These are phyloP conservation scores for Scutellaria barbata DNA, from an alignment of 257 asterid species.

Conservation along the genomic window DNA sequence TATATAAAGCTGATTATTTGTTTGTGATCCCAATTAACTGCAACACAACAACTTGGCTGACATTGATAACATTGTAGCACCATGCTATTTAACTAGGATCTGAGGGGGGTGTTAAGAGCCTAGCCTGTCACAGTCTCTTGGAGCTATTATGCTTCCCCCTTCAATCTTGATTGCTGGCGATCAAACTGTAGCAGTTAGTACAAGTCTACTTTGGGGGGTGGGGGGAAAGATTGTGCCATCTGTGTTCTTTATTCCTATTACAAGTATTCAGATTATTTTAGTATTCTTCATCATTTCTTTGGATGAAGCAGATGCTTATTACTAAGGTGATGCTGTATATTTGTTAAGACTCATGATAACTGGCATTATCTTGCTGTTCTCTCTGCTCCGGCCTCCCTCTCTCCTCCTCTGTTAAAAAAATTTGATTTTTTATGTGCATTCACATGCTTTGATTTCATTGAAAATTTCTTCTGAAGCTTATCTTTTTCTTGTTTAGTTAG, in stretches of 20 bases:
- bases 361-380: neutral
- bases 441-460: neutral
- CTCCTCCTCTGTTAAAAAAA: neutral
- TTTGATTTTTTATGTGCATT: constrained; percentile 10
- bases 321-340: neutral
- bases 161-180: neutral
- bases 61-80: neutral
- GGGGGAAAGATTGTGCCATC: neutral
- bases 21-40: neutral
- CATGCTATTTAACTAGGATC: constrained; percentile 1
- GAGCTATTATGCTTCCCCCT: too few relatives aligned
- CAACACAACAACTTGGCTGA: too few relatives aligned
- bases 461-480: neutral
- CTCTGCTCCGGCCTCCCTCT: neutral
- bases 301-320: constrained; percentile 2
- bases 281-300: constrained; percentile 9
- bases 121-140: neutral
- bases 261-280: neutral
- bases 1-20: constrained; percentile 3
- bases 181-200: neutral
- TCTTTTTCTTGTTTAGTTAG: neutral
- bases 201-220: neutral
- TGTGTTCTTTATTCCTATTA: neutral
- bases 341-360: neutral
- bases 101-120: neutral